Conservation (phyloP, 768 basidiomycete species). For the Russula emetica region DNA sequence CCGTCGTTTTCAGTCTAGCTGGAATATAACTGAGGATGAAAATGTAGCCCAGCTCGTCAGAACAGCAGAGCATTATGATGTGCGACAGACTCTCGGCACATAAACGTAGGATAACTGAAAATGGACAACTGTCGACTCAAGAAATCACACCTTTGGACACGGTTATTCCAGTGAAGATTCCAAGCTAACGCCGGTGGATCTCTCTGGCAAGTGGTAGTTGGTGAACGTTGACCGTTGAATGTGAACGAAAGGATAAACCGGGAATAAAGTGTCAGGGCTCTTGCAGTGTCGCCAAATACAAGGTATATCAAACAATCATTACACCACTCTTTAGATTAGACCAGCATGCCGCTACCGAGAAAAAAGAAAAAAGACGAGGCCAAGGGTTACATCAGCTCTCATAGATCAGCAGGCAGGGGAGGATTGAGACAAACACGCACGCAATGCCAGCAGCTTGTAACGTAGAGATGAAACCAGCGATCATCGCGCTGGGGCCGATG, state of each 20-base stretch:
- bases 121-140: background rate
- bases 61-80: background rate
- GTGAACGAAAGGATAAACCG: background rate
- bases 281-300: background rate
- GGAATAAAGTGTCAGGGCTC: background rate
- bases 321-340: background rate
- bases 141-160: background rate
- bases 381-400: conserved; percentile 1
- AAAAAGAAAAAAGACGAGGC: background rate
- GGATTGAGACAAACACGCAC: conserved; percentile 35
- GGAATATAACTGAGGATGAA: no score
- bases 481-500: conserved; percentile 63
- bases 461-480: conserved; percentile 66
- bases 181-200: background rate
- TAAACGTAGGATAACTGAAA: background rate
- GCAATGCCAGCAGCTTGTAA: conserved; percentile 58
- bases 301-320: background rate
- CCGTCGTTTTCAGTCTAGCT: no score
- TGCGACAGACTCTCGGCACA: background rate
- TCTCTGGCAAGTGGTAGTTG: background rate
- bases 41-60: background rate
- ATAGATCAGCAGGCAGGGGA: background rate
- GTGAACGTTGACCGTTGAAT: background rate
- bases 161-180: no score
- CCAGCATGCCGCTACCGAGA: background rate